Percentiles rank a stretch among this genome's conserved stretches.
These are phyloP conservation scores for Fusarium clavum DNA, from an alignment of 2,329 filamentous ascomycete genomes.

Conservation along the genomic window DNA sequence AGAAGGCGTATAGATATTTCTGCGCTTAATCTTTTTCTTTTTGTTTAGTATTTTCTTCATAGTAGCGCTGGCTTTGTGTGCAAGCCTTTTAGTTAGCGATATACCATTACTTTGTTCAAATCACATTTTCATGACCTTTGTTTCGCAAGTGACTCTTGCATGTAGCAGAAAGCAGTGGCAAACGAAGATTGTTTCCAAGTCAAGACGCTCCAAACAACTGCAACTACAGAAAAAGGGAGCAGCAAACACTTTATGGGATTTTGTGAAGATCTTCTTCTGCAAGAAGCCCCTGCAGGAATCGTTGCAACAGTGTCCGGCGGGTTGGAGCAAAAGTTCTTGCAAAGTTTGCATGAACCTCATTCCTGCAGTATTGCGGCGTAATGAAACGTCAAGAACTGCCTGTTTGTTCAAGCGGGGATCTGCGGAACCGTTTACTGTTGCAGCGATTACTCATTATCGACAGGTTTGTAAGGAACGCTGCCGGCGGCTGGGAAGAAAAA, in stretches of 20 bases:
- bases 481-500: not conserved
- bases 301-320: not conserved
- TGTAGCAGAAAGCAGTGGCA: not conserved
- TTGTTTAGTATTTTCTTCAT: not conserved
- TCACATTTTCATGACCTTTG: not conserved
- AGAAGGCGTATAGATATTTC: slow-evolving; percentile 77
- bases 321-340: not conserved
- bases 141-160: not conserved
- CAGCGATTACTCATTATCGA: not conserved
- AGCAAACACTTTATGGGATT: not conserved
- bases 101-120: not conserved
- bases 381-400: slow-evolving; percentile 1
- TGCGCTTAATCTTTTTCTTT: slow-evolving; percentile 61
- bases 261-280: not conserved
- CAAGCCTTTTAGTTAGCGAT: not conserved
- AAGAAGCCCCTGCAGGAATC: not conserved
- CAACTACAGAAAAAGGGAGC: not conserved
- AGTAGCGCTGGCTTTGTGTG: not conserved
- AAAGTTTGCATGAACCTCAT: not conserved
- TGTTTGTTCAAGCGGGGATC: not conserved
- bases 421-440: not conserved
- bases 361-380: slow-evolving; percentile 7
- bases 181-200: not conserved
- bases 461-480: not conserved
- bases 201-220: not conserved